These are phyloP conservation scores for Salix brachista DNA, from an alignment of 345 rosid species.

Conservation along the genomic window DNA sequence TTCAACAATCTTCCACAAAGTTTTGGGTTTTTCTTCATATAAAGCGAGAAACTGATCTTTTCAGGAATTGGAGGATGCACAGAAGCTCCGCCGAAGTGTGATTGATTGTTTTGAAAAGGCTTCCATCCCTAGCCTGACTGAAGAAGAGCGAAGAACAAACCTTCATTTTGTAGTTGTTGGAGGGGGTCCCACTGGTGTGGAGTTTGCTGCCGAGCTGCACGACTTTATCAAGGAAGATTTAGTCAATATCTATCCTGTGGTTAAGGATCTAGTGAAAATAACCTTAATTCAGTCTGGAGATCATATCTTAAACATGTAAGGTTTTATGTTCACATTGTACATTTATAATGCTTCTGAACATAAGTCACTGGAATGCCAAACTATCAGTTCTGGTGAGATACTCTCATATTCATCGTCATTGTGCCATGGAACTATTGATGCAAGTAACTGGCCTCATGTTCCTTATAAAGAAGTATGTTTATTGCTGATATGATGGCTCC, in stretches of 20 bases:
- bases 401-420: no score
- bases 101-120: conserved; percentile 93
- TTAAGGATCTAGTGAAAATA: conserved; percentile 71
- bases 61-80: conserved; percentile 97
- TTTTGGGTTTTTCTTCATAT: neutral
- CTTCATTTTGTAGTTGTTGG: conserved; percentile 97
- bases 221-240: conserved; percentile 79
- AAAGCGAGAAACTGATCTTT: conserved; percentile 8
- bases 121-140: conserved; percentile 72
- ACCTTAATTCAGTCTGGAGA: conserved; percentile 89
- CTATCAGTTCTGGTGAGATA: no score
- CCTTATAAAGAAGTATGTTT: no score
- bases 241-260: conserved; percentile 56
- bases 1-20: neutral
- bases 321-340: neutral
- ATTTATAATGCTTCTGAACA: neutral
- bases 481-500: no score
- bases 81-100: conserved; percentile 71
- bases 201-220: conserved; percentile 97
- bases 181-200: conserved; percentile 99
- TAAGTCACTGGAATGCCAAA: neutral
- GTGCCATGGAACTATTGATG: no score
- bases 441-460: no score
- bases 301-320: conserved; percentile 87
- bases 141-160: conserved; percentile 65